Percentiles rank a stretch among this genome's conserved stretches.
These are phyloP conservation scores for Magnaporthiopsis incrustans DNA, from an alignment of 2,329 filamentous ascomycete species.

Conservation along the genomic window DNA sequence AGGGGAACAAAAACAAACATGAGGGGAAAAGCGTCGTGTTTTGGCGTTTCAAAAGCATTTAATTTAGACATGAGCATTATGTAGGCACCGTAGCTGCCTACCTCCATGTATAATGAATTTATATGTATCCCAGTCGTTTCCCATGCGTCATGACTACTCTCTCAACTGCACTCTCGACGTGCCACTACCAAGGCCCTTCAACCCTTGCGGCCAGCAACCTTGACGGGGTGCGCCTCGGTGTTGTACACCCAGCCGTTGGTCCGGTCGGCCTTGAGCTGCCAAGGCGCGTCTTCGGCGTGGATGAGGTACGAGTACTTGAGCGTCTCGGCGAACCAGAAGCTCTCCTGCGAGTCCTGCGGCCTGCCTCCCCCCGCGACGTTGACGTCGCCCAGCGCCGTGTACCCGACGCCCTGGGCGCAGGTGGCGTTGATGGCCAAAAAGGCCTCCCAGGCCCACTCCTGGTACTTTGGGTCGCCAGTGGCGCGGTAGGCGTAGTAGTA, in stretches of 20 bases:
- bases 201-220: constrained; percentile 1
- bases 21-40: neutral
- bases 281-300: constrained; percentile 49
- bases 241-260: constrained; percentile 42
- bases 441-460: constrained; percentile 77
- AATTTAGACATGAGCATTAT: neutral
- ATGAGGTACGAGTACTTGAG: constrained; percentile 78
- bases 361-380: constrained; percentile 53
- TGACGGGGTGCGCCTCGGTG: constrained; percentile 39
- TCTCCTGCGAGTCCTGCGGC: constrained; percentile 68
- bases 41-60: neutral
- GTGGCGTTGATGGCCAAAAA: constrained; percentile 61
- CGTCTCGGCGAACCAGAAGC: constrained; percentile 82
- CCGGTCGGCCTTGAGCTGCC: constrained; percentile 37
- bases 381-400: constrained; percentile 57
- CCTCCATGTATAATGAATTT: neutral
- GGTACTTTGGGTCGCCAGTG: constrained; percentile 67
- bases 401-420: constrained; percentile 58
- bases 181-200: neutral
- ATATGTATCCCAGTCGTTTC: neutral
- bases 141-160: neutral
- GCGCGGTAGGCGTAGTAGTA: constrained; percentile 82
- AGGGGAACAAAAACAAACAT: neutral
- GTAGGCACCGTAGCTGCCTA: neutral
- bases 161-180: neutral